phyloP scores from a whole-genome alignment of 108 stramenopile genomes.

The Nitzschia sp. region DNA sequence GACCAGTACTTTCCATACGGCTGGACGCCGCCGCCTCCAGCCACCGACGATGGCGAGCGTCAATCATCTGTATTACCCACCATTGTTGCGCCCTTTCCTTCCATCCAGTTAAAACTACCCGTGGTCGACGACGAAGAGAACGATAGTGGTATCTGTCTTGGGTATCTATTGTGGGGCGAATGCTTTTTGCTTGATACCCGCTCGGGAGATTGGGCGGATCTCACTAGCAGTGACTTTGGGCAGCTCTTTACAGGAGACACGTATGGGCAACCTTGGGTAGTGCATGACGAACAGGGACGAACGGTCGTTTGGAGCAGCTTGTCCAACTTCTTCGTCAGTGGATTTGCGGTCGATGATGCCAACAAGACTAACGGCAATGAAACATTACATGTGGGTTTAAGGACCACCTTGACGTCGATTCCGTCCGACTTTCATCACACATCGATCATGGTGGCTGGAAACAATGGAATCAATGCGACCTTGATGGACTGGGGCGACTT shows the following conservation, averaged over 20 bases:
- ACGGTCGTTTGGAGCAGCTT: slow-evolving; percentile 10
- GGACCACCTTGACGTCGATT: slow-evolving; percentile 5
- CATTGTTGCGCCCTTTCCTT: slow-evolving; percentile 5
- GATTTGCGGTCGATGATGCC: slow-evolving; percentile 2
- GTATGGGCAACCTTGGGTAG: slow-evolving; percentile 10
- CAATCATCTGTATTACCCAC: neutral
- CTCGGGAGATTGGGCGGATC: slow-evolving; percentile 9
- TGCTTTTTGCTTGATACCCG: neutral
- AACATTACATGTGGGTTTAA: slow-evolving; percentile 3
- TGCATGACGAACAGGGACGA: neutral
- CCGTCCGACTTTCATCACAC: neutral
- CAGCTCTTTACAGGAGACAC: neutral
- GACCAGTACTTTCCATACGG: slow-evolving; percentile 6
- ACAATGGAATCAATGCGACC: slow-evolving; percentile 12
- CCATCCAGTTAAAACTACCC: neutral
- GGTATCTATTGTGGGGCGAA: slow-evolving; percentile 3
- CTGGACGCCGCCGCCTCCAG: neutral
- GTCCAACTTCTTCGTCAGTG: slow-evolving; percentile 17
- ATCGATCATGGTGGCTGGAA: slow-evolving; percentile 10
- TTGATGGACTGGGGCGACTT: slow-evolving; percentile 22
- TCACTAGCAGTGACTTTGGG: neutral
- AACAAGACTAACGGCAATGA: neutral
- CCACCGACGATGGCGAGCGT: neutral
- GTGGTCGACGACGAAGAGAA: neutral
- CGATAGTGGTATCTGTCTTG: neutral